These are phyloP conservation scores for Rhizoclosmatium sp. DNA, from an alignment of 192 early-diverging fungal genomes.

Conservation along the genomic window DNA sequence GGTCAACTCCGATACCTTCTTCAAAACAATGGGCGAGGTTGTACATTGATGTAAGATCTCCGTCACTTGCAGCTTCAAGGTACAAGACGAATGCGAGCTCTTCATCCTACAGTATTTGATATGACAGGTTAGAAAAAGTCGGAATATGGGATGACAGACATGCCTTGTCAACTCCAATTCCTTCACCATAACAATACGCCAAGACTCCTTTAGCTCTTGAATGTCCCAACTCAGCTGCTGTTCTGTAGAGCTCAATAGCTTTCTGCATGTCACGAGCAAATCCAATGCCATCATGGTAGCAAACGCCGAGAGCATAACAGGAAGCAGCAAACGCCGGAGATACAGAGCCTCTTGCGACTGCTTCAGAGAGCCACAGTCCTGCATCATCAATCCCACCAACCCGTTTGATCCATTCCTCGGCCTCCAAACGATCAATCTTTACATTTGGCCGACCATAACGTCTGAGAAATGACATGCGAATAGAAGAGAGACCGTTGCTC, in stretches of 20 bases:
- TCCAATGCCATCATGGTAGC: slow-evolving; percentile 84
- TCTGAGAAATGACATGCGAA: slow-evolving; percentile 75
- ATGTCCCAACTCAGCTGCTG: slow-evolving; percentile 58
- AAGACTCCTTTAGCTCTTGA: slow-evolving; percentile 67
- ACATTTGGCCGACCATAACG: slow-evolving; percentile 83
- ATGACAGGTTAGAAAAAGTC: neutral
- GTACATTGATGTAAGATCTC: slow-evolving; percentile 64
- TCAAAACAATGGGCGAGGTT: slow-evolving; percentile 69
- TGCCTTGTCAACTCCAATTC: slow-evolving; percentile 73
- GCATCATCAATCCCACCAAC: slow-evolving; percentile 64
- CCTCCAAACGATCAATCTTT: slow-evolving; percentile 79
- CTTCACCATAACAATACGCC: slow-evolving; percentile 89
- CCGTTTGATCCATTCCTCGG: slow-evolving; percentile 77
- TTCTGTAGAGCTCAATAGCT: slow-evolving; percentile 77
- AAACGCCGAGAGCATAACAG: slow-evolving; percentile 79
- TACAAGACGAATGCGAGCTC: slow-evolving; percentile 66
- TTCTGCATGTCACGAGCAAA: slow-evolving; percentile 64
- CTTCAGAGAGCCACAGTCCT: slow-evolving; percentile 18
- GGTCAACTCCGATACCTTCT: slow-evolving; percentile 53
- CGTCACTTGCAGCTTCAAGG: slow-evolving; percentile 54
- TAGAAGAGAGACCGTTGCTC: slow-evolving; percentile 60
- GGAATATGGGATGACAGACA: neutral
- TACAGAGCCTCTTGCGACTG: slow-evolving; percentile 49
- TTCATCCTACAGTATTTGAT: slow-evolving; percentile 51
- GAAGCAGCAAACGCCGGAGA: slow-evolving; percentile 49